phyloP scores from a whole-genome alignment of 306 rosid genomes.

The Rosa rugosa region DNA sequence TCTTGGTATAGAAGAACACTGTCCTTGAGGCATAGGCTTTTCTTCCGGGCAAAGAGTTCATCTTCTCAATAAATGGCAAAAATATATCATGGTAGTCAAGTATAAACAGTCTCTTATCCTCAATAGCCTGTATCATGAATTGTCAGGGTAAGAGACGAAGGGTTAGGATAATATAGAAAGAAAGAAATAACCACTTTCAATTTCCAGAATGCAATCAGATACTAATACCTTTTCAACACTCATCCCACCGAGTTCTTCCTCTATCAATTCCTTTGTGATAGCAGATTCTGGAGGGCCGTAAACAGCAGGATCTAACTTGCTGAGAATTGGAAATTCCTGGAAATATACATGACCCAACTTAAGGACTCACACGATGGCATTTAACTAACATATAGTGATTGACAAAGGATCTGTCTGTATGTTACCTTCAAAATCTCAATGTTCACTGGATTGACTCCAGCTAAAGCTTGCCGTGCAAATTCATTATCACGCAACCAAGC shows the following conservation, averaged over 20 bases:
- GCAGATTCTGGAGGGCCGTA: slow-evolving; percentile 83
- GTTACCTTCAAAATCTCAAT: slow-evolving; percentile 83
- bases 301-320: slow-evolving; percentile 70
- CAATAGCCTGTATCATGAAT: slow-evolving; percentile 56
- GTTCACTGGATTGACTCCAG: slow-evolving; percentile 91
- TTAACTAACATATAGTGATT: not conserved
- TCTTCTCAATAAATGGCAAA: slow-evolving; percentile 80
- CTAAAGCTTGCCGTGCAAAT: slow-evolving; percentile 86
- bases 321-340: slow-evolving; percentile 77
- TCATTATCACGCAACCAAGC: slow-evolving; percentile 89
- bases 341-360: slow-evolving; percentile 21
- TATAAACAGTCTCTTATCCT: slow-evolving; percentile 81
- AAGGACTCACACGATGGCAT: slow-evolving; percentile 12
- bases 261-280: slow-evolving; percentile 71
- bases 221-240: slow-evolving; percentile 66
- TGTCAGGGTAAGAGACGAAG: slow-evolving; percentile 15
- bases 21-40: slow-evolving; percentile 90
- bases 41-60: slow-evolving; percentile 74
- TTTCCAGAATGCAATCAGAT: not conserved
- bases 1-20: slow-evolving; percentile 48
- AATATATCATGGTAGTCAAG: slow-evolving; percentile 78
- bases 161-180: not conserved
- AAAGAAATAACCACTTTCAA: not conserved
- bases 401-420: slow-evolving; percentile 15
- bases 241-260: slow-evolving; percentile 73